Conservation (phyloP, 208 protist genomes). For the Kentomonas sorsogonicus region DNA sequence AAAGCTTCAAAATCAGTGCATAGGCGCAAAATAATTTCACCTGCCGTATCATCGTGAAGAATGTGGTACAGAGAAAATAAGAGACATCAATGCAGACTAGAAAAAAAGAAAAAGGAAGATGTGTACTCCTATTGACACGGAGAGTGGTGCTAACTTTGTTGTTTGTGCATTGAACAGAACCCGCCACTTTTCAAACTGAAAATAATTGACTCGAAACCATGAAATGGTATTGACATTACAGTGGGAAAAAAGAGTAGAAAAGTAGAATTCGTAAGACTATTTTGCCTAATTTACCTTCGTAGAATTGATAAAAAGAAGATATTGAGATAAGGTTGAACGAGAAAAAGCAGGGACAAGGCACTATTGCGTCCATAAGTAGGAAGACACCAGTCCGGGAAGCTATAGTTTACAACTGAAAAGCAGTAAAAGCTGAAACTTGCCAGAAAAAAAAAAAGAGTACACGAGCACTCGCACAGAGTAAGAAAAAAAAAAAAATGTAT, state of each 20-base stretch:
- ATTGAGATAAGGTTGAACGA: not conserved
- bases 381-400: not conserved
- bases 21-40: no score
- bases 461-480: conserved; percentile 3
- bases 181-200: no score
- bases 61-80: no score
- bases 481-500: conserved; percentile 8
- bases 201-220: no score
- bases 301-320: no score
- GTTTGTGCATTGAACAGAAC: no score
- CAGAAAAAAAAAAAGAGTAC: conserved; percentile 14
- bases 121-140: no score
- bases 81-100: no score
- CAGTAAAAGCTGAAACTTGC: not conserved
- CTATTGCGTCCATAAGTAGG: not conserved
- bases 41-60: no score
- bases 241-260: not conserved
- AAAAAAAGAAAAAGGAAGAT: no score
- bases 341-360: not conserved
- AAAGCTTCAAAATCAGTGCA: no score
- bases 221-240: not conserved
- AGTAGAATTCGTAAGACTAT: not conserved
- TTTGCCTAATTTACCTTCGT: not conserved
- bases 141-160: no score
- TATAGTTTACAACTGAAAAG: not conserved